Evolutionary conservation across 1,139 yeast genomes (phyloP).

Genomic region (Candida sp.): DNA sequence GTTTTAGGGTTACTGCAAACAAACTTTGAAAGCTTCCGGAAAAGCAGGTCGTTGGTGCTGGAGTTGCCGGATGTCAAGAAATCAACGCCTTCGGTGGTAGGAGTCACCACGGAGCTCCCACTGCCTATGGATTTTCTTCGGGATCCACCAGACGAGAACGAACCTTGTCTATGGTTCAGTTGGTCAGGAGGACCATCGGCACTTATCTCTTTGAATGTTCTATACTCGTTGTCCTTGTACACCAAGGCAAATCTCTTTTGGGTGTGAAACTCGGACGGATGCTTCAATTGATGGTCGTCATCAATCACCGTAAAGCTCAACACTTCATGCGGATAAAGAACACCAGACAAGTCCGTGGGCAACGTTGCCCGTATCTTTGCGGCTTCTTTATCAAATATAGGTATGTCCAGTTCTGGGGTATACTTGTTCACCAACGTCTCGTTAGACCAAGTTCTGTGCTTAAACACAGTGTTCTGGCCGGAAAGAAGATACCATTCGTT

Average conservation of each 20-base stretch:
- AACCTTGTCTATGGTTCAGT: slow-evolving; percentile 2
- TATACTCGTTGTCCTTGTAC: slow-evolving; percentile 27
- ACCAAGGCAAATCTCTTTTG: slow-evolving; percentile 30
- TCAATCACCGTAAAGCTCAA: slow-evolving; percentile 16
- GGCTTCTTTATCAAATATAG: slow-evolving; percentile 12
- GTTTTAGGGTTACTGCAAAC: slow-evolving; percentile 21
- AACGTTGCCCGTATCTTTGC: slow-evolving; percentile 27
- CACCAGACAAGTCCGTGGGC: slow-evolving; percentile 30
- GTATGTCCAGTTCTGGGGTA: slow-evolving; percentile 5
- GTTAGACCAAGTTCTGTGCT: slow-evolving; percentile 23
- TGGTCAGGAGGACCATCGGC: background rate
- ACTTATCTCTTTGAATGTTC: slow-evolving; percentile 20
- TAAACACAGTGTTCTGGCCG: slow-evolving; percentile 22
- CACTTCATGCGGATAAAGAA: slow-evolving; percentile 31
- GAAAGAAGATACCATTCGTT: slow-evolving; percentile 41
- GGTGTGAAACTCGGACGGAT: background rate
- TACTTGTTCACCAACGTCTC: slow-evolving; percentile 19
- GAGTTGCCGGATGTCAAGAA: slow-evolving; percentile 4
- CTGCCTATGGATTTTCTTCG: slow-evolving; percentile 7
- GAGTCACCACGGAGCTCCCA: slow-evolving; percentile 5
- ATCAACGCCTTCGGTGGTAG: slow-evolving; percentile 1
- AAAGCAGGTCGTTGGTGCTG: slow-evolving; percentile 8
- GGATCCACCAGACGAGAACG: slow-evolving; percentile 9
- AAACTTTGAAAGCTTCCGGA: slow-evolving; percentile 10
- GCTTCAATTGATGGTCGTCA: slow-evolving; percentile 2